Conservation (phyloP, 2,329 filamentous ascomycete species). For the Colletotrichum orchidophilum region DNA sequence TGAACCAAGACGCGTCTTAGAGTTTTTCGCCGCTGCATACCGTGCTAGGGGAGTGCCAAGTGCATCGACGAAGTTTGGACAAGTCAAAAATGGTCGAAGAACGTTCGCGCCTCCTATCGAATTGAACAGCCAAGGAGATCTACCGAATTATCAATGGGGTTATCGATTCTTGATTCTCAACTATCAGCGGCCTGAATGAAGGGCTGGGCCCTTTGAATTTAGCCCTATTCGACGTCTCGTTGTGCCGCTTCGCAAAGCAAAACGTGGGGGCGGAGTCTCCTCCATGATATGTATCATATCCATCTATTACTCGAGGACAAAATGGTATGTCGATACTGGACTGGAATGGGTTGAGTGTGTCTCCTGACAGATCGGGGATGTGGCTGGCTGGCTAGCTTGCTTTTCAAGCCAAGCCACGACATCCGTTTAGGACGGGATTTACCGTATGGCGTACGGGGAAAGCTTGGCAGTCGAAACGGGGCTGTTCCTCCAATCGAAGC, state of each 20-base stretch:
- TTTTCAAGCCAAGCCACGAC: not conserved
- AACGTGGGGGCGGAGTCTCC: not conserved
- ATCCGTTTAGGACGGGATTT: not conserved
- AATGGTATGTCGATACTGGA: not conserved
- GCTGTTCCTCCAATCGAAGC: not conserved
- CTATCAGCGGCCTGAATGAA: not conserved
- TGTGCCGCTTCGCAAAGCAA: not conserved
- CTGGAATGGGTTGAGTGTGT: constrained; percentile 6
- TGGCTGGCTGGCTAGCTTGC: not conserved
- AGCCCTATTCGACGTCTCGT: not conserved
- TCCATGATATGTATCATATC: not conserved
- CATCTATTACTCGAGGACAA: not conserved
- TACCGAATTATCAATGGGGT: not conserved
- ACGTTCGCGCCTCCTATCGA: constrained; percentile 1
- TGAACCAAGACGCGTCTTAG: not conserved
- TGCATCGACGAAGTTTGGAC: not conserved
- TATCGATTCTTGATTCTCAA: not conserved
- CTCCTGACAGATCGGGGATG: not conserved
- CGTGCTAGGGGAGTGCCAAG: not conserved
- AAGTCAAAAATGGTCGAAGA: not conserved
- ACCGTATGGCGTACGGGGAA: not conserved
- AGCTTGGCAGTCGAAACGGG: not conserved
- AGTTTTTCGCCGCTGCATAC: not conserved
- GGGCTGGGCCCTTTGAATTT: not conserved
- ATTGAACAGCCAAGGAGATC: not conserved